These are phyloP conservation scores for Malassezia sp. DNA, from an alignment of 1,284 basidiomycete species.

Conservation along the genomic window DNA sequence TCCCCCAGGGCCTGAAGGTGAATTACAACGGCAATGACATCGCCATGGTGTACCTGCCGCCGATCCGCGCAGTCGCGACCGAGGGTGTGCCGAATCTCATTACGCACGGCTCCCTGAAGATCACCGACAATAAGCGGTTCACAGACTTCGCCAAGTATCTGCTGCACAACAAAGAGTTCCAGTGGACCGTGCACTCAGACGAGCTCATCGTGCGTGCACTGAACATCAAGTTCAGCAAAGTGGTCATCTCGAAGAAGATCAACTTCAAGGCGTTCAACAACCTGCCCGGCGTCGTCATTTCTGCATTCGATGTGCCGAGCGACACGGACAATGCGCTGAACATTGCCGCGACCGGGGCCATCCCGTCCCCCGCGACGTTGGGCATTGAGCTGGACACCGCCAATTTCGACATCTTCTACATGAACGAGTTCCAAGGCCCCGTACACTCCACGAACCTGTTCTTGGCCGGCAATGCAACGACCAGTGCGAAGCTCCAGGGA, in stretches of 20 bases:
- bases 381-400: slow-evolving; percentile 64
- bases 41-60: slow-evolving; percentile 56
- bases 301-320: slow-evolving; percentile 54
- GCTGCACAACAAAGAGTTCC: slow-evolving; percentile 58
- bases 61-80: slow-evolving; percentile 62
- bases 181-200: slow-evolving; percentile 60
- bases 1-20: slow-evolving; percentile 50
- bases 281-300: slow-evolving; percentile 55
- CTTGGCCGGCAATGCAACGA: slow-evolving; percentile 53
- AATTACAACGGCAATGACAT: slow-evolving; percentile 61
- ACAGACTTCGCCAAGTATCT: slow-evolving; percentile 59
- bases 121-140: slow-evolving; percentile 49
- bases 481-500: slow-evolving; percentile 55
- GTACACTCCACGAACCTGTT: slow-evolving; percentile 49
- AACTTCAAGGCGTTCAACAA: slow-evolving; percentile 62
- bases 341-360: slow-evolving; percentile 58
- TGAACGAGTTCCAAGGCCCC: slow-evolving; percentile 49
- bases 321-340: slow-evolving; percentile 60
- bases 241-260: slow-evolving; percentile 57
- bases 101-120: slow-evolving; percentile 47
- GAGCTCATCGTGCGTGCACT: slow-evolving; percentile 58
- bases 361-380: slow-evolving; percentile 60
- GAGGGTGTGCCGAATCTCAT: slow-evolving; percentile 58
- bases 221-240: slow-evolving; percentile 60
- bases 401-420: slow-evolving; percentile 54